Conservation (phyloP, 164 flowering plant genomes). For the Hamamelis virginiana region DNA sequence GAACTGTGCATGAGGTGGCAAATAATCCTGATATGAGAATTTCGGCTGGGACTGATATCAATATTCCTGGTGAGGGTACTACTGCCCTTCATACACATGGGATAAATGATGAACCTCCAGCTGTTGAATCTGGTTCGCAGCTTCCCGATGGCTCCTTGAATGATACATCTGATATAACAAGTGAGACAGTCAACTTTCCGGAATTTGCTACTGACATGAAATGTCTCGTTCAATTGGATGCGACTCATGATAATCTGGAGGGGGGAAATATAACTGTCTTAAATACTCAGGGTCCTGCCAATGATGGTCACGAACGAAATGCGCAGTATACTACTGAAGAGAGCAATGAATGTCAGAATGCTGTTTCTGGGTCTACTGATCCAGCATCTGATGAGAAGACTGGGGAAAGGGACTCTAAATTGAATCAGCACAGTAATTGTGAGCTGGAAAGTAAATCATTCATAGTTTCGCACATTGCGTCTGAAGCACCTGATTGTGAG, state of each 20-base stretch:
- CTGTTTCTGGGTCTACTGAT: neutral
- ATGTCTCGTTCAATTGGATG: slow-evolving; percentile 4
- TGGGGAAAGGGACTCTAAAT: neutral
- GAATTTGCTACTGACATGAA: slow-evolving; percentile 8
- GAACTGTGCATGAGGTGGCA: neutral
- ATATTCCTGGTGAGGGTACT: neutral
- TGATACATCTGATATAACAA: slow-evolving; percentile 11
- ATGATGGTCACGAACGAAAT: neutral
- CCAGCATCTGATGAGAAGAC: neutral
- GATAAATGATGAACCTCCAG: slow-evolving; percentile 1
- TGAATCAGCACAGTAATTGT: neutral
- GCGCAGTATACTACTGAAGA: neutral
- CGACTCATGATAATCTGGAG: slow-evolving; percentile 3
- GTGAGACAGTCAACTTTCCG: neutral
- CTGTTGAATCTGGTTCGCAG: slow-evolving; percentile 10
- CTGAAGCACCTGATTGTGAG: slow-evolving; percentile 15
- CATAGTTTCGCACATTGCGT: neutral
- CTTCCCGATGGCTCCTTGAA: slow-evolving; percentile 17
- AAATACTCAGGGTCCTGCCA: neutral
- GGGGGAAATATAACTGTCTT: neutral
- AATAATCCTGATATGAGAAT: slow-evolving; percentile 2
- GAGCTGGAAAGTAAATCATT: neutral
- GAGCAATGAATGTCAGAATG: neutral
- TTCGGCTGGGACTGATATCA: slow-evolving; percentile 8
- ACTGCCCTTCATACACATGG: neutral